Percentiles rank a stretch among this genome's conserved stretches.
Evolutionary conservation across 2,329 filamentous ascomycete species (phyloP).

Genomic region (Arthrobotrys megalospora): DNA sequence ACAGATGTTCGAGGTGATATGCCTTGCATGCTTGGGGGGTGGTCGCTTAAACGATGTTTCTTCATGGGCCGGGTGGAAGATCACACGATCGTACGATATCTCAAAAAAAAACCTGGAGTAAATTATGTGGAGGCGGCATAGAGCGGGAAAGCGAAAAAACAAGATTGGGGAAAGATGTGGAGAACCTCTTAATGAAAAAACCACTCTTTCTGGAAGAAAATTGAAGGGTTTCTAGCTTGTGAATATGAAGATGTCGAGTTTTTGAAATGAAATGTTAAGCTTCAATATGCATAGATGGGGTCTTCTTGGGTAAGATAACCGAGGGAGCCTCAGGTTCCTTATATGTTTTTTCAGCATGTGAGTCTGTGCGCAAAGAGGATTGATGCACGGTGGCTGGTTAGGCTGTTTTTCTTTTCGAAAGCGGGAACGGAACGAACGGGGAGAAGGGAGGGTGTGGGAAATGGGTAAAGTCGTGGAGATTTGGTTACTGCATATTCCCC

Average conservation of each 20-base stretch:
- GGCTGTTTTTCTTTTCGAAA: constrained; percentile 32
- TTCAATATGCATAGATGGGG: not conserved
- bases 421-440: constrained; percentile 42
- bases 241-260: constrained; percentile 15
- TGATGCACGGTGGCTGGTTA: not conserved
- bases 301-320: constrained; percentile 45
- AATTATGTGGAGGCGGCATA: constrained; percentile 17
- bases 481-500: constrained; percentile 38
- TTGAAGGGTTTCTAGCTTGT: constrained; percentile 6
- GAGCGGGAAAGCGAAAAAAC: constrained; percentile 3
- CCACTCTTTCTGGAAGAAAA: not conserved
- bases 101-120: constrained; percentile 17
- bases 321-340: constrained; percentile 50
- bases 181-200: constrained; percentile 5
- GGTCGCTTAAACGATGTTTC: constrained; percentile 13
- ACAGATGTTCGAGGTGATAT: constrained; percentile 17
- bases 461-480: constrained; percentile 29
- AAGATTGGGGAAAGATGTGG: constrained; percentile 5
- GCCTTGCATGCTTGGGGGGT: not conserved
- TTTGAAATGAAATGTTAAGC: constrained; percentile 30
- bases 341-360: constrained; percentile 44
- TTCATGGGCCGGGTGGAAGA: constrained; percentile 12
- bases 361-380: constrained; percentile 45
- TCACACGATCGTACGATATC: constrained; percentile 32
- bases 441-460: constrained; percentile 23